Conservation (phyloP, 345 rosid species). For the Euphorbia tirucalli region DNA sequence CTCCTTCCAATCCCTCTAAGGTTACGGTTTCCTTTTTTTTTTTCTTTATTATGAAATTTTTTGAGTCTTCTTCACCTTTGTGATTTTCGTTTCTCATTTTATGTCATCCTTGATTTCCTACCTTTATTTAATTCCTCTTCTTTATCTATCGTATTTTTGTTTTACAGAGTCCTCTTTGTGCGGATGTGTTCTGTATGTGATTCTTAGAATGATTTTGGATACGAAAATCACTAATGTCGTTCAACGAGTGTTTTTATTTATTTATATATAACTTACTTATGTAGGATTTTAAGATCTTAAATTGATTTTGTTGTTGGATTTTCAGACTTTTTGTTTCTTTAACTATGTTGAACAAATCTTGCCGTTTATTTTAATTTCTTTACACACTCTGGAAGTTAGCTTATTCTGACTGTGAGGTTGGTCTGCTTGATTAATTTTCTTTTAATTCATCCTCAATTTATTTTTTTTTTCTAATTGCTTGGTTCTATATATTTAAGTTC, state of each 20-base stretch:
- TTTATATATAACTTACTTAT: not conserved
- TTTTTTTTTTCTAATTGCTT: not conserved
- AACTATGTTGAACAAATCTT: not conserved
- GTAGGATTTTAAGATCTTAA: slow-evolving; percentile 2
- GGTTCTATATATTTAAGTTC: not conserved
- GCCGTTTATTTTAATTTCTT: not conserved
- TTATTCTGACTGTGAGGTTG: not conserved
- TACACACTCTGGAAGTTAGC: too few species aligned
- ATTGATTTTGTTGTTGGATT: not conserved
- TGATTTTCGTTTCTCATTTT: not conserved
- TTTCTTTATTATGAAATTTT: not conserved
- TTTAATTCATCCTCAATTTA: not conserved
- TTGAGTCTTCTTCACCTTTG: not conserved
- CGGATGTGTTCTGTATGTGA: not conserved
- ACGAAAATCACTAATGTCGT: not conserved
- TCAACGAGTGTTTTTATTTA: not conserved
- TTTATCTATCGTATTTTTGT: not conserved
- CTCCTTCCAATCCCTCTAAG: slow-evolving; percentile 39
- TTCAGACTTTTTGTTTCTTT: not conserved
- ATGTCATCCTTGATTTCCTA: not conserved
- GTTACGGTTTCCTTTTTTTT: slow-evolving; percentile 19
- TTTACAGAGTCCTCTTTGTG: not conserved
- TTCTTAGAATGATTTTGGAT: slow-evolving; percentile 2
- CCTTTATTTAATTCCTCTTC: not conserved
- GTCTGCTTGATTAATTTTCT: not conserved